A percentile compares a stretch with the other conserved stretches of the same genome.
Evolutionary conservation across 2,329 filamentous ascomycete genomes (phyloP).

Genomic region (Lasiodiplodia hormozganensis): DNA sequence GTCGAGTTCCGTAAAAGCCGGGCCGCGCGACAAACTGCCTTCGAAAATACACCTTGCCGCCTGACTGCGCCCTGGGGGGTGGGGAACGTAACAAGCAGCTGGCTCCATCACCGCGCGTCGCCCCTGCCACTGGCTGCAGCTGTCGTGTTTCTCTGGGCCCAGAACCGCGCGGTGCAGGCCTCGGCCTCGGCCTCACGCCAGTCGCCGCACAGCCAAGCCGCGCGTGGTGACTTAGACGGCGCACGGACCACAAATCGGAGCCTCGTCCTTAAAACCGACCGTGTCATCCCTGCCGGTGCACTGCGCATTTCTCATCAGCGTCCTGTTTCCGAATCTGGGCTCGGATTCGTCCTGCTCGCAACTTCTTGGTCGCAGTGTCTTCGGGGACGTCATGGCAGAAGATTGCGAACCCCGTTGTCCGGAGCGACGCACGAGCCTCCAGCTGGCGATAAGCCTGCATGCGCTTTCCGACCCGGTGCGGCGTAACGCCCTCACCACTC

Average conservation of each 20-base stretch:
- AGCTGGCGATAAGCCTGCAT: conserved; percentile 4
- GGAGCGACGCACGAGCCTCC: conserved; percentile 1
- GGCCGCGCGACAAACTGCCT: neutral
- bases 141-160: neutral
- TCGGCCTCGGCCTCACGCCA: neutral
- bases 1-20: conserved; percentile 16
- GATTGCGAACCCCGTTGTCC: neutral
- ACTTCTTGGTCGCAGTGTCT: neutral
- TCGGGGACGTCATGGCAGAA: neutral
- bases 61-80: conserved; percentile 5
- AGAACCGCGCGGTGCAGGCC: neutral
- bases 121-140: neutral
- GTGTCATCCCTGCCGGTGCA: neutral
- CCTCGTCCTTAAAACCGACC: conserved; percentile 1
- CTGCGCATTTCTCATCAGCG: conserved; percentile 6
- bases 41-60: conserved; percentile 15
- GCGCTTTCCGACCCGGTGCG: conserved; percentile 1
- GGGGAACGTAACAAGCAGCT: conserved; percentile 1
- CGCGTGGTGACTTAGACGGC: neutral
- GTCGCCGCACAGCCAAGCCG: conserved; percentile 2
- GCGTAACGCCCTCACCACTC: conserved; percentile 2
- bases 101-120: conserved; percentile 11
- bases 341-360: neutral
- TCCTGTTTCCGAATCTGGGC: neutral
- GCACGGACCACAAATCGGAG: neutral